Evolutionary conservation across 148 eudicot species (phyloP).

Genomic region (Salicornia ramosissima): DNA sequence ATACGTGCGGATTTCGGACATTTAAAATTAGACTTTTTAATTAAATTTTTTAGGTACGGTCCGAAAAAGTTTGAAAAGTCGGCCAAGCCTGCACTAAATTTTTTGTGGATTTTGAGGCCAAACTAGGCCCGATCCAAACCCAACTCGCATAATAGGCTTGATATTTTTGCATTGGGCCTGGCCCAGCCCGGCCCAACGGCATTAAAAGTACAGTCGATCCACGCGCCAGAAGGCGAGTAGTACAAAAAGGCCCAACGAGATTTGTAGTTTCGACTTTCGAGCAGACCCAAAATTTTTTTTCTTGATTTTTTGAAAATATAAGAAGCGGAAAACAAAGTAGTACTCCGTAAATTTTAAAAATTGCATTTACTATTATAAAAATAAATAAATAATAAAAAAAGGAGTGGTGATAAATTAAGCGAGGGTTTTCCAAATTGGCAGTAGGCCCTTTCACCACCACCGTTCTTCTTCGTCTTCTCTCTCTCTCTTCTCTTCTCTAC

Average conservation of each 20-base stretch:
- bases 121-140: too few relatives aligned
- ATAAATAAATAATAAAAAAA: conserved; percentile 11
- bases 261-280: conserved; percentile 1
- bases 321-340: neutral
- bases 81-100: too few relatives aligned
- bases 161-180: too few relatives aligned
- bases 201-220: too few relatives aligned
- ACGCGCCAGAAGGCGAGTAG: conserved; percentile 2
- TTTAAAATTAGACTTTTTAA: too few relatives aligned
- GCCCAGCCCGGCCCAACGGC: too few relatives aligned
- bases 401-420: conserved; percentile 30
- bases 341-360: too few relatives aligned
- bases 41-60: too few relatives aligned
- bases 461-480: conserved; percentile 13
- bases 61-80: too few relatives aligned
- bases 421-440: conserved; percentile 31
- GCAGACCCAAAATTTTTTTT: neutral
- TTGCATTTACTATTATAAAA: neutral
- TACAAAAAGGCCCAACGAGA: conserved; percentile 4
- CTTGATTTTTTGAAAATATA: neutral
- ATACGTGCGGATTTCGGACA: too few relatives aligned
- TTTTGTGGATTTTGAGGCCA: too few relatives aligned
- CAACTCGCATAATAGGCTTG: too few relatives aligned
- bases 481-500: conserved; percentile 11
- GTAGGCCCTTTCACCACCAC: conserved; percentile 15